Conservation (phyloP, 495 filamentous ascomycete species). For the Lasiosphaeria miniovina region DNA sequence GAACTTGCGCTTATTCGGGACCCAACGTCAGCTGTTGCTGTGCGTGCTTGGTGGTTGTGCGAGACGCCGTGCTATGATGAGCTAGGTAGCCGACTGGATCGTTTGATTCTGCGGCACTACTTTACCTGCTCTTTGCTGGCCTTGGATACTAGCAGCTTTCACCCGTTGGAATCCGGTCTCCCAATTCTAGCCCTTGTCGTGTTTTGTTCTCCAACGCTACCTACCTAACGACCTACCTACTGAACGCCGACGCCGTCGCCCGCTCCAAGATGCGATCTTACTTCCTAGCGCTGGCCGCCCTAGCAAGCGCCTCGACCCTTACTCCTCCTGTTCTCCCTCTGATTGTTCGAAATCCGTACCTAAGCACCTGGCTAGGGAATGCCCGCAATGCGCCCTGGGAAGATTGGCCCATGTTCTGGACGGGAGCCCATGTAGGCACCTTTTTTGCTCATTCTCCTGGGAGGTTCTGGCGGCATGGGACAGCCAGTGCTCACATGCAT, state of each 20-base stretch:
- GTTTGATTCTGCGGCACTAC: too few species aligned
- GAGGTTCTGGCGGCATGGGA: background rate
- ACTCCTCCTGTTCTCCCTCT: slow-evolving; percentile 84
- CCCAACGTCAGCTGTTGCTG: background rate
- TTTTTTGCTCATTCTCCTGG: background rate
- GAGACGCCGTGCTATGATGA: background rate
- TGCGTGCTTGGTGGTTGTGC: background rate
- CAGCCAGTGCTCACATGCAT: background rate
- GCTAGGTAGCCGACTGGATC: background rate
- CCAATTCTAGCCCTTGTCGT: too few species aligned
- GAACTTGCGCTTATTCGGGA: background rate
- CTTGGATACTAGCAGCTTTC: too few species aligned
- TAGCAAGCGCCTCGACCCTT: slow-evolving; percentile 45
- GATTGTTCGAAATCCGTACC: slow-evolving; percentile 86
- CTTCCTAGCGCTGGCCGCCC: slow-evolving; percentile 38
- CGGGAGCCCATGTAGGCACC: slow-evolving; percentile 58
- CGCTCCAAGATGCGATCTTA: slow-evolving; percentile 26
- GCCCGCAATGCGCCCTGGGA: slow-evolving; percentile 83
- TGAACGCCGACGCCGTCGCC: slow-evolving; percentile 1
- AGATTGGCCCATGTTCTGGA: slow-evolving; percentile 94
- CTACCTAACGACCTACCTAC: too few species aligned
- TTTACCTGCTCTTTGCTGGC: too few species aligned
- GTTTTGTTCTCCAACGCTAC: too few species aligned
- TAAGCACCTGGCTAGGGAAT: slow-evolving; percentile 81
- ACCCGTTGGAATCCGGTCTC: too few species aligned